These are phyloP conservation scores for Fusarium graminum DNA, from an alignment of 2,329 filamentous ascomycete genomes.

Conservation along the genomic window DNA sequence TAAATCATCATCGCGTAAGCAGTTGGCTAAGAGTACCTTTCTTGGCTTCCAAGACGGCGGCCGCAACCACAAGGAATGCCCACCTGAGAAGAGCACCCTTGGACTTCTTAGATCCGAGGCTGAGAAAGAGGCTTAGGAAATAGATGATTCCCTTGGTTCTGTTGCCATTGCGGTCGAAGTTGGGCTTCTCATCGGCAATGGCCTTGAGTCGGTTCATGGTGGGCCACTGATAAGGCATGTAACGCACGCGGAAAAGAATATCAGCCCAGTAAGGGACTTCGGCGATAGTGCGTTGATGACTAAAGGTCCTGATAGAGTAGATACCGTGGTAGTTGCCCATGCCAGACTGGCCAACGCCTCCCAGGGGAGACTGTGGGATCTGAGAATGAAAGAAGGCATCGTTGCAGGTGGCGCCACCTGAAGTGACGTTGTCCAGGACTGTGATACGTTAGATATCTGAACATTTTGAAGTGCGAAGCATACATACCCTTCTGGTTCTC, in stretches of 20 bases:
- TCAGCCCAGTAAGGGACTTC: conserved; percentile 56
- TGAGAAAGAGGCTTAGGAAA: conserved; percentile 65
- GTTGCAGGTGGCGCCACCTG: conserved; percentile 66
- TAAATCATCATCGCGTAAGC: conserved; percentile 41
- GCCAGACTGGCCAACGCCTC: conserved; percentile 64
- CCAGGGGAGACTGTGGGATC: conserved; percentile 60
- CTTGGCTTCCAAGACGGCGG: conserved; percentile 54
- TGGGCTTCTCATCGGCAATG: conserved; percentile 62
- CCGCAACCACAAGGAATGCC: conserved; percentile 58
- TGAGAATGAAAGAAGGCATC: conserved; percentile 61
- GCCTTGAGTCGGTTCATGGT: conserved; percentile 61
- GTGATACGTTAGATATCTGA: conserved; percentile 48
- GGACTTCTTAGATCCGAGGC: conserved; percentile 63
- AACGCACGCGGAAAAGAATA: conserved; percentile 73
- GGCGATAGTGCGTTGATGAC: conserved; percentile 56
- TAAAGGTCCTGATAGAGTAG: conserved; percentile 61
- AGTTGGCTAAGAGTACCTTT: conserved; percentile 52
- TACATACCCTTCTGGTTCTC: conserved; percentile 79
- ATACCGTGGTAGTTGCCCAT: conserved; percentile 63
- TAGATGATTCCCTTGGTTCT: conserved; percentile 65
- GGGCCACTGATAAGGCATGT: conserved; percentile 69
- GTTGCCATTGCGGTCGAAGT: conserved; percentile 73
- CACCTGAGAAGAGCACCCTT: conserved; percentile 67
- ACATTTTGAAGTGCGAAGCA: neutral
- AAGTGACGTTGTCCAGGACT: conserved; percentile 57